Conservation (phyloP, 768 basidiomycete genomes). For the Sarcodon sp. region DNA sequence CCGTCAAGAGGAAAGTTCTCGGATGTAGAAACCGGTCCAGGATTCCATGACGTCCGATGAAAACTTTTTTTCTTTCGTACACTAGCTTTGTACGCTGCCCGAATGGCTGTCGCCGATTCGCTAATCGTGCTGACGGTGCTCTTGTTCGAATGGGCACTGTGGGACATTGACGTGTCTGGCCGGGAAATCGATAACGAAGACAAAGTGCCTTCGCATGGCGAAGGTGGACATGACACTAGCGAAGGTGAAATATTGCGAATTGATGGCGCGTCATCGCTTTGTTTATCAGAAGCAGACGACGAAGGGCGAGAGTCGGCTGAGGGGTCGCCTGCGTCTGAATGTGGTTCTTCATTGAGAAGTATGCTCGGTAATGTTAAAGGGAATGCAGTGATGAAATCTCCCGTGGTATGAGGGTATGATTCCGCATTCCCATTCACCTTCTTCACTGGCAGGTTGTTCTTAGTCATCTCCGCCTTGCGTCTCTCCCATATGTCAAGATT, state of each 20-base stretch:
- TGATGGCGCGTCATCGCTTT: not conserved
- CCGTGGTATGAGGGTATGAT: slow-evolving; percentile 14
- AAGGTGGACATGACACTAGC: not conserved
- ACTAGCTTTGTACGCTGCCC: slow-evolving; percentile 38
- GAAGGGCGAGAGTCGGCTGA: slow-evolving; percentile 7
- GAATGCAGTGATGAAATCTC: slow-evolving; percentile 39
- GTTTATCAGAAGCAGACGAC: not conserved
- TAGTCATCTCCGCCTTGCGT: slow-evolving; percentile 25
- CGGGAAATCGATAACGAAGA: not conserved
- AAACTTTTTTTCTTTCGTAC: slow-evolving; percentile 31
- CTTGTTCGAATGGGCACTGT: slow-evolving; percentile 4
- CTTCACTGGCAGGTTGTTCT: slow-evolving; percentile 2
- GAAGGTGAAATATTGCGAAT: not conserved
- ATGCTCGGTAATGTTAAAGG: slow-evolving; percentile 37
- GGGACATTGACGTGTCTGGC: slow-evolving; percentile 4
- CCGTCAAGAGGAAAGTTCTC: not conserved
- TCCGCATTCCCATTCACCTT: slow-evolving; percentile 12
- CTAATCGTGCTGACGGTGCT: slow-evolving; percentile 4
- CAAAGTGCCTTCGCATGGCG: not conserved
- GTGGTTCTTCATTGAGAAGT: not conserved
- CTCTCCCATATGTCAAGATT: slow-evolving; percentile 65
- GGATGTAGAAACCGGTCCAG: slow-evolving; percentile 4
- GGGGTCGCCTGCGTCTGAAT: not conserved
- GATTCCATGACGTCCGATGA: slow-evolving; percentile 39
- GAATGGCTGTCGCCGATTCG: slow-evolving; percentile 28